Evolutionary conservation across 2,329 filamentous ascomycete species (phyloP), one percentile per base, ranked within the genome.

Genomic region (Fusarium marasasianum): DNA sequence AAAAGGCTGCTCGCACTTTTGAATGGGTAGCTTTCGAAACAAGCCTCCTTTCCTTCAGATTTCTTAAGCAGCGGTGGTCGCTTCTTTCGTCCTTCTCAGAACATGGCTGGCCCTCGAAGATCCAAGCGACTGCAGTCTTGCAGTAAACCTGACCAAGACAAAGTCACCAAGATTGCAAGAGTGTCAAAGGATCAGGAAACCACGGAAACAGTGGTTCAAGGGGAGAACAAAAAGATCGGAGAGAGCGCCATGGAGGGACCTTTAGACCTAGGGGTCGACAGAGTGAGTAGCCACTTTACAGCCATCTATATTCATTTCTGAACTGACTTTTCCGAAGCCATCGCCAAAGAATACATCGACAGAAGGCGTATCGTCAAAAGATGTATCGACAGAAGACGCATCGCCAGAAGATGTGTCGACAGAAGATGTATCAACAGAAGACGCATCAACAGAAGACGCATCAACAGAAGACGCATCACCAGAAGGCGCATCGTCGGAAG

Each of bases 201-300:
- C 8, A 37, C 15, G 35, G 35, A 18, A 24, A 0, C 5, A 2
- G 17, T 1, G 24, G 17, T 56, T 44, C 2, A 4, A 33, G 26
- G 5, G 2, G 0, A 44, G 24, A 38, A 31, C 22, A 31, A 13
- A 1, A n/a, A n/a, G 33, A 12, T 2, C 0, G 24, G 9, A 3
- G 14, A 14, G 13, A 35, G 31, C 38, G 24, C 37, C 15, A 45
- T 62, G 50, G 31, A 13, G 18, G 40, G 17, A 4, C 18, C 35
- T 22, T 29, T 2, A 2, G 18, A 9, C 14, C 0, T 4, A 10
- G 18, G 20, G 24, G 35, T 13, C 20, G 14, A 8, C n/a, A 38
- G 2, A 26, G 38, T 44, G 22, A 56, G 53, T 38, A 22, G 38
- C 29, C n/a, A 57, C 10, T 47, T 5, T n/a, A 47, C 31, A 22